Evolutionary conservation across 495 filamentous ascomycete species (phyloP), one percentile per base, ranked within the genome.

Genomic region (Geoglossum glabrum): DNA sequence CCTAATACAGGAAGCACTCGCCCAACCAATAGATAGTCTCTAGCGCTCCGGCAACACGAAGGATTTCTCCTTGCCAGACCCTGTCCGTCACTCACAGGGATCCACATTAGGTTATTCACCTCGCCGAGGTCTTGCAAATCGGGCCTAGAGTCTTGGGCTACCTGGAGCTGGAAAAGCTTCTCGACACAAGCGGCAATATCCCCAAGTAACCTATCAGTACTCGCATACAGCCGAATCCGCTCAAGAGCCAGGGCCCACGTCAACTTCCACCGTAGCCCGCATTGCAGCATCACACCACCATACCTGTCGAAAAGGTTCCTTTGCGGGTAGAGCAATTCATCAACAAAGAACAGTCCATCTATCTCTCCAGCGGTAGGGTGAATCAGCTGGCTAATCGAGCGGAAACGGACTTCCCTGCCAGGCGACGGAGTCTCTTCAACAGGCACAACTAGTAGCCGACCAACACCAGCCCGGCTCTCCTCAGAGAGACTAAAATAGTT

Each of bases 321-420:
- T 0, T 62, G 58, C 26, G 68, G 67, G 57, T 66, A 61, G 6
- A 69, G 57, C 54, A 61, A 61, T 55, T 72, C 69, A 27, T 69
- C 61, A 10, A 61, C 56, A 38, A 69, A 68, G 45, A 59, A 71
- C 4, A 72, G 54, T 6, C 30, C 40, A 40, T 55, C 56, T 2
- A 66, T 28, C 0, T 50, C 59, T 15, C 60, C 52, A 2, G 25
- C 19, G 25, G 46, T 28, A 25, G 46, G 31, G 31, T 34, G 31
- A 11, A 34, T 5, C 5, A 34, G 31, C 31, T 34, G 5, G 31
- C 31, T 34, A 11, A 11, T 34, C 31, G 31, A 34, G 31, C 31
- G 11, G 31, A 34, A 34, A 34, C 31, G 31, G 11, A 11, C 5
- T 11, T 34, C 31, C 31, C 11, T 11, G 31, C 11, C 31, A 34